Base-by-base conservation (phyloP, 2,329 filamentous ascomycete genomes). In the Aspergillus aculeatus region DNA sequence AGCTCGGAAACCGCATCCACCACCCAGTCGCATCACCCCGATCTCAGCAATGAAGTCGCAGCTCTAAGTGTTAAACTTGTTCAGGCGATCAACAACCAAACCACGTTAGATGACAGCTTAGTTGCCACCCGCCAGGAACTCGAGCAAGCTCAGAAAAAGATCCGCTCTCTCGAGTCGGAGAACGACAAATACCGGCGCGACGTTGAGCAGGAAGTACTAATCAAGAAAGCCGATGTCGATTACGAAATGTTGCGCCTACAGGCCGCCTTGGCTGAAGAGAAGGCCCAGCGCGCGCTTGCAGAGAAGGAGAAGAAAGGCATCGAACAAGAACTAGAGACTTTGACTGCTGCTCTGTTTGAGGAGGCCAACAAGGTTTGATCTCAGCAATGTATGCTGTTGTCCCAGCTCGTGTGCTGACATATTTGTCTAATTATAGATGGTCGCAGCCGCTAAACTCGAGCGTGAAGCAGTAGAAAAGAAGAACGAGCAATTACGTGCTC, bases 31-130 rank as follows among this genome's bases (percentile, higher is more conserved):
- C 78, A 77, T 63, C 83, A 87, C 66, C 84, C 84, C 21, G 86
- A 89, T 67, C 72, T 89, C 48, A 88, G 84, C 72, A 82, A 82
- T 65, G 95, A 98, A 77, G 91, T 99, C 29, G 91, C 94, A 7
- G 87, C 91, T 6, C 82, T 99, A 32, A 98, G 92, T 77, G 94
- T 92, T 52, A 99, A 99, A 76, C 86, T 99, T 64, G 94, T 99
- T 68, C 94, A 95, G 71, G 94, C 95, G 49, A 97, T 99, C 77
- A 99, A 99, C 73, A 90, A 96, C 75, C 93, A 97, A 76, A 97
- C 93, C 7, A 88, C 85, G 23, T 84, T 99, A 49, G 95, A 98
- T 75, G 95, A 99, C 75, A 90, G 87, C 11, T 82, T 99, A 19
- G 89, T 91, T 53, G 87, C 87, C 54, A 90, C 92, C 16, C 86